phyloP scores from a whole-genome alignment of 306 rosid species.

The Amphicarpaea edgeworthii region DNA sequence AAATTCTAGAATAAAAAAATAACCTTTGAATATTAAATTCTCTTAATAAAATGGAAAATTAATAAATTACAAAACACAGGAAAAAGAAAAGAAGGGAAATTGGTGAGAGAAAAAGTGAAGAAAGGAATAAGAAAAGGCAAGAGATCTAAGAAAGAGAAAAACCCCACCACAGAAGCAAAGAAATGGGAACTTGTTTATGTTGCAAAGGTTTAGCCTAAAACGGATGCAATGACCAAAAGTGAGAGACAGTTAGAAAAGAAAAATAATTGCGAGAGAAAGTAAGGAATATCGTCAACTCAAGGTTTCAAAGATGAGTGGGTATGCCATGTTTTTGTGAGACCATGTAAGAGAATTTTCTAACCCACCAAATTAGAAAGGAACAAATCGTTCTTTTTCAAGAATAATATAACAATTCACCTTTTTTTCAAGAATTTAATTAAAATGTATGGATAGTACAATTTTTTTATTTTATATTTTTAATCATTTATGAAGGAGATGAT shows the following conservation, averaged over 20 bases:
- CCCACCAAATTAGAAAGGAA: too few relatives aligned
- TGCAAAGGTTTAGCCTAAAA: conserved; percentile 53
- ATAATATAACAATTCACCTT: too few relatives aligned
- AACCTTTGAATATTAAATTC: neutral
- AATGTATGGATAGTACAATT: too few relatives aligned
- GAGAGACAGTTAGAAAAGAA: conserved; percentile 29
- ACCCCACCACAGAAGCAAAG: conserved; percentile 74
- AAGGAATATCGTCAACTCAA: conserved; percentile 40
- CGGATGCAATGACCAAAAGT: conserved; percentile 46
- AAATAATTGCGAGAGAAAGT: conserved; percentile 19
- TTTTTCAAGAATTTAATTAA: too few relatives aligned
- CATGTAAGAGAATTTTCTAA: neutral
- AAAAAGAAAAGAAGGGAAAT: conserved; percentile 41
- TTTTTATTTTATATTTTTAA: too few relatives aligned
- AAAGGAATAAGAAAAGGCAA: conserved; percentile 55
- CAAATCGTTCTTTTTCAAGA: too few relatives aligned
- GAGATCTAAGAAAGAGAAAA: conserved; percentile 60
- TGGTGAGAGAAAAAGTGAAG: conserved; percentile 38
- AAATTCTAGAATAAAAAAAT: conserved; percentile 44
- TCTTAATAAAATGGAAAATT: neutral
- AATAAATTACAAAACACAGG: neutral
- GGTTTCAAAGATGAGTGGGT: neutral
- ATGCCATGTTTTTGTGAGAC: conserved; percentile 1
- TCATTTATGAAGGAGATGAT: too few relatives aligned
- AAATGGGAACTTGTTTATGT: conserved; percentile 46